Evolutionary conservation across 2,329 filamentous ascomycete species (phyloP).

Genomic region (Trichoderma polysporum): DNA sequence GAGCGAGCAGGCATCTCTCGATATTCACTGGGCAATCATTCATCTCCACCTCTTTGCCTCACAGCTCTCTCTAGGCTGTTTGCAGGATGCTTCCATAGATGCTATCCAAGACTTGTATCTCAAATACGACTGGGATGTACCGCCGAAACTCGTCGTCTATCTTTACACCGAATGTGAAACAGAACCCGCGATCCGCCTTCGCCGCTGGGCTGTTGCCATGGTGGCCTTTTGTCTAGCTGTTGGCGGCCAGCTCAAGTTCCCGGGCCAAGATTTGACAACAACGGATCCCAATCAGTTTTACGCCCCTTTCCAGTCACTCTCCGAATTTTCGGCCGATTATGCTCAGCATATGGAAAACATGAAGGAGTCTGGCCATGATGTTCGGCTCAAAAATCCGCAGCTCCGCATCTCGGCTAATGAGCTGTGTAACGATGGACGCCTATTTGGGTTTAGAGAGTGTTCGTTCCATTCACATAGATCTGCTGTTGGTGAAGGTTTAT

Average conservation of each 20-base stretch:
- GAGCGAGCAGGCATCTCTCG: slow-evolving; percentile 34
- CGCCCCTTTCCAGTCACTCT: slow-evolving; percentile 43
- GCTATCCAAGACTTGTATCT: slow-evolving; percentile 60
- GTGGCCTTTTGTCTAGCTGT: slow-evolving; percentile 54
- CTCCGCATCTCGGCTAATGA: slow-evolving; percentile 57
- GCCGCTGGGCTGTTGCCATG: slow-evolving; percentile 62
- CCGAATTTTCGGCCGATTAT: slow-evolving; percentile 53
- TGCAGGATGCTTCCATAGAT: slow-evolving; percentile 60
- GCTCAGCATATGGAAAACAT: slow-evolving; percentile 53
- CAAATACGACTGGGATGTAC: slow-evolving; percentile 58
- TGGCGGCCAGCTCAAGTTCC: slow-evolving; percentile 31
- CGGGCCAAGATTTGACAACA: slow-evolving; percentile 31
- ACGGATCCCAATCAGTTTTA: slow-evolving; percentile 40
- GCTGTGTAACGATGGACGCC: slow-evolving; percentile 55
- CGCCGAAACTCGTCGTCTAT: slow-evolving; percentile 49
- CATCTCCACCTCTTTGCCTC: slow-evolving; percentile 59
- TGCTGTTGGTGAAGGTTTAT: slow-evolving; percentile 53
- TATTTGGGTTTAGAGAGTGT: slow-evolving; percentile 61
- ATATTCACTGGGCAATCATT: slow-evolving; percentile 56
- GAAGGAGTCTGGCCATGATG: slow-evolving; percentile 48
- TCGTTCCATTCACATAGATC: slow-evolving; percentile 60
- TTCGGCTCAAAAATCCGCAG: slow-evolving; percentile 60
- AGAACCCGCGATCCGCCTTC: slow-evolving; percentile 50
- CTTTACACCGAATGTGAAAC: slow-evolving; percentile 56
- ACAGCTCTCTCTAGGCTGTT: slow-evolving; percentile 46